Conservation (phyloP, 345 rosid species). For the Dimocarpus longan region DNA sequence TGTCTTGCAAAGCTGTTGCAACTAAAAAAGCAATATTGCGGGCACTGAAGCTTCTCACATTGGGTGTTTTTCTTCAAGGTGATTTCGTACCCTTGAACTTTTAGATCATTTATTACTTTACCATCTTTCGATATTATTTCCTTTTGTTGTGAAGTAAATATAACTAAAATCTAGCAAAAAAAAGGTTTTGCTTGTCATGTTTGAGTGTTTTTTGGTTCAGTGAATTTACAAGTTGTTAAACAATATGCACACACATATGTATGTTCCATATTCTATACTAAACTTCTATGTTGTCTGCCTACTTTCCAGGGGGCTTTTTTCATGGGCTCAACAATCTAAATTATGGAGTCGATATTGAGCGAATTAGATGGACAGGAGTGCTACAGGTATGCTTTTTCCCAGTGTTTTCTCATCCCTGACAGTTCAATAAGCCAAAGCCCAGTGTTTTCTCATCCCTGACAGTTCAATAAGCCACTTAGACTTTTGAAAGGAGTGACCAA, state of each 20-base stretch:
- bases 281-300: conserved; percentile 18
- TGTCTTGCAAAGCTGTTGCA: conserved; percentile 52
- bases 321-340: conserved; percentile 66
- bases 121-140: not conserved
- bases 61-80: conserved; percentile 93
- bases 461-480: not conserved
- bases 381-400: conserved; percentile 58
- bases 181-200: not conserved
- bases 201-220: not conserved
- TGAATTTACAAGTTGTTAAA: not conserved
- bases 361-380: conserved; percentile 77
- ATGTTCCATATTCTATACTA: not conserved
- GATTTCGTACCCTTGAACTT: not conserved
- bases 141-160: not conserved
- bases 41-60: conserved; percentile 52
- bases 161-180: not conserved
- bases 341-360: conserved; percentile 60
- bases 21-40: conserved; percentile 69
- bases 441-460: too few species aligned
- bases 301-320: conserved; percentile 69
- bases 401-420: not conserved
- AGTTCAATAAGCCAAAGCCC: too few species aligned
- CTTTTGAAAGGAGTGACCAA: not conserved
- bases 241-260: not conserved
- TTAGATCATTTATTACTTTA: not conserved